Evolutionary conservation across 78 protist species (phyloP).

Genomic region (Dictyostelium citrinum): DNA sequence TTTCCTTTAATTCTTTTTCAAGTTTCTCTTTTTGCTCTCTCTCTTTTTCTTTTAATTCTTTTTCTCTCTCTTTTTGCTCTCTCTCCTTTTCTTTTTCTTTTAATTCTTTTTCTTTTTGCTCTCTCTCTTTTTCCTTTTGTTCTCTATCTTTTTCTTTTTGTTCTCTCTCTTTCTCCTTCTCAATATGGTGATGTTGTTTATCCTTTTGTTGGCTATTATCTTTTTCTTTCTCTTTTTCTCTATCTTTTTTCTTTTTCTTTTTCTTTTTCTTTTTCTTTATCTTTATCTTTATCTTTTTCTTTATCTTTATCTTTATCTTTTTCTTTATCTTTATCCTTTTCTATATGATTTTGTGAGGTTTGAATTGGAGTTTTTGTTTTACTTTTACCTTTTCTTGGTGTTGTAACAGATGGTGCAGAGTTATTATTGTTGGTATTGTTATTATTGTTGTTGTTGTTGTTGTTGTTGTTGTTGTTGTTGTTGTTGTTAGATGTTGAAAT

Average conservation of each 20-base stretch:
- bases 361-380: not conserved
- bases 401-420: not conserved
- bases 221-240: not conserved
- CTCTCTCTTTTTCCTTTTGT: not conserved
- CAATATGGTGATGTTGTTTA: not conserved
- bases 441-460: not conserved
- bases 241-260: not conserved
- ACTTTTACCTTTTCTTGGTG: constrained; percentile 6
- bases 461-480: not conserved
- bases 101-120: not conserved
- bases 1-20: not conserved
- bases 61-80: not conserved
- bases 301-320: not conserved
- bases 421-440: no score
- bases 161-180: not conserved
- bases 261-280: not conserved
- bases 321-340: not conserved
- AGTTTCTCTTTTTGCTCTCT: not conserved
- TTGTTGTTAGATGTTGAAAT: not conserved
- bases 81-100: not conserved
- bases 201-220: not conserved
- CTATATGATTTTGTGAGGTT: not conserved
- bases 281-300: not conserved
- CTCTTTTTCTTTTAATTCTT: not conserved
- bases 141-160: no score